A percentile compares a stretch with the other conserved stretches of the same genome.
Conservation (phyloP, 2,329 filamentous ascomycete species). For the Pseudogymnoascus sp. region DNA sequence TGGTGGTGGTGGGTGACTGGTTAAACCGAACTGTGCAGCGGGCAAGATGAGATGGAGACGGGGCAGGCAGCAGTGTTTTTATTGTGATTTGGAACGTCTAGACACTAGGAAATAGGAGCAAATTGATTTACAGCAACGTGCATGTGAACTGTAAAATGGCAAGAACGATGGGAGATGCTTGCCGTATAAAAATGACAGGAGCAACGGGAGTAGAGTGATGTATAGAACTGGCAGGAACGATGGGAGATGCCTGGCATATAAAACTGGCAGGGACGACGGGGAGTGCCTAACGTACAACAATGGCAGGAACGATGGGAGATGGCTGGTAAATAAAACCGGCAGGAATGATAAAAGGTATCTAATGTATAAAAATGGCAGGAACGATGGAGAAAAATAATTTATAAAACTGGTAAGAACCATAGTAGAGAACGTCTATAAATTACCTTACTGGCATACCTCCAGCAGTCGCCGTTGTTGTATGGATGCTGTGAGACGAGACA, state of each 20-base stretch:
- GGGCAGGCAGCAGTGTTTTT: background rate
- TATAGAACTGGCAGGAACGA: background rate
- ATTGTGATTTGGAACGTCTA: background rate
- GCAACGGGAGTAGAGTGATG: background rate
- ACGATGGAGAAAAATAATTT: background rate
- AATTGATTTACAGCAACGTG: background rate
- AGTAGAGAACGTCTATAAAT: too few relatives aligned
- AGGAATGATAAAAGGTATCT: too few relatives aligned
- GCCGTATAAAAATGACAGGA: background rate
- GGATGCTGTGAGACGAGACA: background rate
- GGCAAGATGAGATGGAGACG: background rate
- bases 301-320: background rate
- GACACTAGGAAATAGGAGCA: background rate
- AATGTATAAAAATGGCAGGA: background rate
- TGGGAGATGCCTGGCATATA: background rate
- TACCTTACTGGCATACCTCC: background rate
- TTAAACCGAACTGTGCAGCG: background rate
- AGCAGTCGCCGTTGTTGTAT: background rate
- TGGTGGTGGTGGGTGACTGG: conserved; percentile 14
- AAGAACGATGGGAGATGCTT: background rate
- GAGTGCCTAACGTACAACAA: background rate
- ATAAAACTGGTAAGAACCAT: too few relatives aligned
- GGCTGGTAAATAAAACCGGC: background rate
- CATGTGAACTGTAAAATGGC: background rate
- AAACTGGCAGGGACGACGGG: background rate